Conservation (phyloP, 495 filamentous ascomycete genomes). For the Choiromyces venosus region DNA sequence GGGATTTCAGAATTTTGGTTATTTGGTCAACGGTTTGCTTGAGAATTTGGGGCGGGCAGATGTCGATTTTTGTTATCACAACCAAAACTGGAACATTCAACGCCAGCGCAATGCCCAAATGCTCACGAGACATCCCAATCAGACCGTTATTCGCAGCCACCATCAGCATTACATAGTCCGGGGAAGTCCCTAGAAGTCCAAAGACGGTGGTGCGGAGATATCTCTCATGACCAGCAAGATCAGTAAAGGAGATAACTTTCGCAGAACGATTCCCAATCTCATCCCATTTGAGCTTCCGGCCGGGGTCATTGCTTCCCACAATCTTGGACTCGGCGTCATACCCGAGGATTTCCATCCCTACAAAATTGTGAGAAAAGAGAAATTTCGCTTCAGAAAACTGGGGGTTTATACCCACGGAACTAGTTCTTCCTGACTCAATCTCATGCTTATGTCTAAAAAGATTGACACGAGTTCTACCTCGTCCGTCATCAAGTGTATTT, state of each 20-base stretch:
- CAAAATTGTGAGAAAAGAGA: constrained; percentile 19
- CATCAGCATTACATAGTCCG: constrained; percentile 97
- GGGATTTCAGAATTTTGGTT: constrained; percentile 84
- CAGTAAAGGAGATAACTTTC: constrained; percentile 96
- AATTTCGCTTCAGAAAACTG: neutral
- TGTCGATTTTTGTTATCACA: constrained; percentile 97
- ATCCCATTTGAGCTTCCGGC: constrained; percentile 89
- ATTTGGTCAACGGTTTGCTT: constrained; percentile 92
- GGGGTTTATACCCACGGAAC: constrained; percentile 74
- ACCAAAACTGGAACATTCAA: constrained; percentile 98
- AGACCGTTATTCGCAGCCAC: constrained; percentile 97
- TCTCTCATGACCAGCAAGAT: constrained; percentile 90
- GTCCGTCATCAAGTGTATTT: constrained; percentile 87
- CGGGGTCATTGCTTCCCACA: constrained; percentile 70
- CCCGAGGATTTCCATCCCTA: constrained; percentile 78
- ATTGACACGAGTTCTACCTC: constrained; percentile 90
- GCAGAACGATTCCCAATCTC: constrained; percentile 92
- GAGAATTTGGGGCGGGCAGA: constrained; percentile 92
- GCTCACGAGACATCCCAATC: constrained; percentile 97
- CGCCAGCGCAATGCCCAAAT: constrained; percentile 89
- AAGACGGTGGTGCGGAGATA: constrained; percentile 97
- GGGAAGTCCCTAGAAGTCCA: constrained; percentile 86
- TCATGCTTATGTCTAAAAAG: constrained; percentile 98
- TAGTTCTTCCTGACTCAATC: constrained; percentile 88
- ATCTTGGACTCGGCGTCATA: constrained; percentile 87